Percentiles rank a stretch among this genome's conserved stretches.
Conservation (phyloP, 2,329 filamentous ascomycete genomes). For the Colletotrichum coccodes region DNA sequence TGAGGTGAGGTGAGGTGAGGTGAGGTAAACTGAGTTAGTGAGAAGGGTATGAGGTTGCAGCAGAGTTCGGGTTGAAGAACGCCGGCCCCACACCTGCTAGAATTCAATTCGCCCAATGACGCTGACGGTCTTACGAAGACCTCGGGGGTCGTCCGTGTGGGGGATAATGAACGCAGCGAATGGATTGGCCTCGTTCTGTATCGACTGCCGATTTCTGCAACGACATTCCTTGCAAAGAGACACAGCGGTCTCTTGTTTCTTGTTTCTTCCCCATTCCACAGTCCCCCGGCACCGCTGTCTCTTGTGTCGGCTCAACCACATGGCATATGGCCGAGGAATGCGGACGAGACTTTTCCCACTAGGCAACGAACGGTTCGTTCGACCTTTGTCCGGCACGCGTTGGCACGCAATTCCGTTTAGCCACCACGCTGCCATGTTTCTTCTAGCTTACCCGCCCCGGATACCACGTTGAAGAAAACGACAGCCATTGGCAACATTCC, state of each 20-base stretch:
- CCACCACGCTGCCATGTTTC: background rate
- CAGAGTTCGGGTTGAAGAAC: conserved; percentile 18
- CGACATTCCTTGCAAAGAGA: background rate
- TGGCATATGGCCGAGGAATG: conserved; percentile 1
- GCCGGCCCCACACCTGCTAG: background rate
- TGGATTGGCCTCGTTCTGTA: background rate
- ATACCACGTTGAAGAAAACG: background rate
- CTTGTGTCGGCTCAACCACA: background rate
- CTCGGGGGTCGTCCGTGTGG: conserved; percentile 6
- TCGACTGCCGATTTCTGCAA: background rate
- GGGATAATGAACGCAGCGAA: background rate
- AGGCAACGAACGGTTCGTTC: background rate
- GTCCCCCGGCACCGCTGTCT: background rate
- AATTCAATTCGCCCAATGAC: conserved; percentile 2
- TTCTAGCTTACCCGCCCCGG: background rate
- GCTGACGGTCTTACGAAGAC: background rate
- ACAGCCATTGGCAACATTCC: background rate
- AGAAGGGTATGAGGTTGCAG: conserved; percentile 20
- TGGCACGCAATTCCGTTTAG: background rate
- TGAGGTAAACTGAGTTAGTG: background rate
- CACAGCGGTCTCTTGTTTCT: too few species aligned
- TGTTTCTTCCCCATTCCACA: background rate
- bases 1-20: background rate
- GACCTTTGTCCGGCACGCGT: background rate
- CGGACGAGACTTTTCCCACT: background rate